A percentile compares a stretch with the other conserved stretches of the same genome.
Evolutionary conservation across 2,329 filamentous ascomycete species (phyloP).

Genomic region (Hypoxylon sp.): DNA sequence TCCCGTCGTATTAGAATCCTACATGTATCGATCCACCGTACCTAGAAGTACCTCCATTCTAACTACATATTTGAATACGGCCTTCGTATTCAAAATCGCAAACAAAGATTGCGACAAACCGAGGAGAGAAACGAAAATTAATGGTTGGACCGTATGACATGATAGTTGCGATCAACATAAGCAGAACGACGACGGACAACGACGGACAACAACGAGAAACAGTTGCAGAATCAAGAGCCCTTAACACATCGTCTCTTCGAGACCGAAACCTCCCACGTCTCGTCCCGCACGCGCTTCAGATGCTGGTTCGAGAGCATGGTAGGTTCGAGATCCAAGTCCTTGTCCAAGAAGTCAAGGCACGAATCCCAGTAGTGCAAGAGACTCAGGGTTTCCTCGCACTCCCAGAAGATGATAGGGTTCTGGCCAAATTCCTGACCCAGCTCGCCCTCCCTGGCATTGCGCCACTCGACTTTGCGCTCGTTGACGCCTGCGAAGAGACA

Average conservation of each 20-base stretch:
- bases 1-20: neutral
- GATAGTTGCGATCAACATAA: too few species aligned
- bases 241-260: neutral
- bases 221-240: too few species aligned
- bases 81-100: neutral
- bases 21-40: neutral
- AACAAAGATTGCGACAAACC: neutral
- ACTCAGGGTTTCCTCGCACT: slow-evolving; percentile 4
- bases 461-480: too few species aligned
- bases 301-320: neutral
- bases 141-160: too few species aligned
- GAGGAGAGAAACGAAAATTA: too few species aligned
- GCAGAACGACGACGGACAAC: too few species aligned
- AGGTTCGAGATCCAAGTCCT: too few species aligned
- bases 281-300: neutral
- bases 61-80: neutral
- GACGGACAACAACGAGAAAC: too few species aligned
- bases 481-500: too few species aligned
- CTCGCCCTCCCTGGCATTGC: too few species aligned
- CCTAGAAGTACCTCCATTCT: neutral
- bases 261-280: neutral
- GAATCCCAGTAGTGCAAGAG: neutral
- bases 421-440: too few species aligned
- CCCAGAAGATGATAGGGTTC: slow-evolving; percentile 10
- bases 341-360: neutral